A percentile compares a stretch with the other conserved stretches of the same genome.
Evolutionary conservation across 805 yeast genomes (phyloP).

Genomic region (Wickerhamiella sorbophila): DNA sequence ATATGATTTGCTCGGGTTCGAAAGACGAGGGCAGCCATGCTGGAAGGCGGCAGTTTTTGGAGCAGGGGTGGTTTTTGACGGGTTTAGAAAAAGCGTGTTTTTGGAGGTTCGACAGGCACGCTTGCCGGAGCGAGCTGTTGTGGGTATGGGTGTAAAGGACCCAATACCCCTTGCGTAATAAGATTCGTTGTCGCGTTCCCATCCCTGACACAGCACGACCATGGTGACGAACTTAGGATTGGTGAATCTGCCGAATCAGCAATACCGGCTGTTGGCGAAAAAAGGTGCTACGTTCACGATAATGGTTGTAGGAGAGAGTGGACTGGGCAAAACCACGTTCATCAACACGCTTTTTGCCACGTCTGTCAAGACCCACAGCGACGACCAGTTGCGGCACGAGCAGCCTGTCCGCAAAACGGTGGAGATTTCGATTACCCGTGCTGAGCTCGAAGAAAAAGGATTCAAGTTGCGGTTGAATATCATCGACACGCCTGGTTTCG

Average conservation of each 20-base stretch:
- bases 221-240: constrained; percentile 18
- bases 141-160: too few species aligned
- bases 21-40: neutral
- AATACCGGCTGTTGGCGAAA: constrained; percentile 25
- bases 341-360: constrained; percentile 65
- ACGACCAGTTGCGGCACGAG: constrained; percentile 27
- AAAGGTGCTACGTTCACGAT: constrained; percentile 62
- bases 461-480: constrained; percentile 46
- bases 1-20: too few species aligned
- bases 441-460: constrained; percentile 44
- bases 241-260: constrained; percentile 24
- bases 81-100: neutral
- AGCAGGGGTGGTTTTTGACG: neutral
- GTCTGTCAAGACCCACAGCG: constrained; percentile 29
- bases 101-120: too few species aligned
- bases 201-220: neutral
- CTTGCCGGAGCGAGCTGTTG: too few species aligned
- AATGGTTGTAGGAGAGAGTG: constrained; percentile 77
- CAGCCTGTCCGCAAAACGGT: constrained; percentile 28
- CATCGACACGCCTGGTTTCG: constrained; percentile 72
- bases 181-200: neutral
- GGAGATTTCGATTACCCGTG: constrained; percentile 29
- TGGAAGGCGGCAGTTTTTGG: neutral
- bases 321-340: constrained; percentile 53
- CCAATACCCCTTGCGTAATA: too few species aligned